phyloP scores from a whole-genome alignment of 208 protist species.

The Acanthamoeba quina region DNA sequence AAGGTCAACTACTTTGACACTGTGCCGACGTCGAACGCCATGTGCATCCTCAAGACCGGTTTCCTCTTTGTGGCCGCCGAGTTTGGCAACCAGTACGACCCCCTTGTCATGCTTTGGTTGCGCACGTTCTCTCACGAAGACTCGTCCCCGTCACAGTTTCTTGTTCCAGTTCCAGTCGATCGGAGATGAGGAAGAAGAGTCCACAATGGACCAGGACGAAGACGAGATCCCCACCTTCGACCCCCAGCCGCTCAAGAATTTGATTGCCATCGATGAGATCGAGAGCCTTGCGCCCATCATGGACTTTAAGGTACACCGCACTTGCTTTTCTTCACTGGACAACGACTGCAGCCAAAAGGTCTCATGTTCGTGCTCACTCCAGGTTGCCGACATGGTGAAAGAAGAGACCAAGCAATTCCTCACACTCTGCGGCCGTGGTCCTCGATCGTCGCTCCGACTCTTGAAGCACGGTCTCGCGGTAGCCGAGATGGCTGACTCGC shows the following conservation, averaged over 20 bases:
- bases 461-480: slow-evolving; percentile 93
- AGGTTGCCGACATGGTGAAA: slow-evolving; percentile 86
- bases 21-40: slow-evolving; percentile 91
- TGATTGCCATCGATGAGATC: slow-evolving; percentile 89
- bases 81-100: slow-evolving; percentile 94
- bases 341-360: not conserved
- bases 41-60: slow-evolving; percentile 95
- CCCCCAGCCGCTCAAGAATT: slow-evolving; percentile 88
- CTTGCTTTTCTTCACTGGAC: not conserved
- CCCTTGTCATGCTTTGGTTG: not conserved
- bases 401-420: slow-evolving; percentile 91
- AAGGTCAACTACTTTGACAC: slow-evolving; percentile 98
- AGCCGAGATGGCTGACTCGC: slow-evolving; percentile 87
- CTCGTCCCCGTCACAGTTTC: slow-evolving; percentile 5
- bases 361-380: not conserved
- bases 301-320: slow-evolving; percentile 80
- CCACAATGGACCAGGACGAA: slow-evolving; percentile 65
- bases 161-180: slow-evolving; percentile 94
- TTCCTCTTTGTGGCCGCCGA: slow-evolving; percentile 97
- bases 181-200: slow-evolving; percentile 88
- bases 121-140: not conserved
- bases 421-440: slow-evolving; percentile 89
- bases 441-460: slow-evolving; percentile 88
- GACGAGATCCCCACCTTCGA: slow-evolving; percentile 73
- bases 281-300: slow-evolving; percentile 91